Evolutionary conservation across 140 eudicot genomes (phyloP).

Genomic region (Ambrosia hybrid): DNA sequence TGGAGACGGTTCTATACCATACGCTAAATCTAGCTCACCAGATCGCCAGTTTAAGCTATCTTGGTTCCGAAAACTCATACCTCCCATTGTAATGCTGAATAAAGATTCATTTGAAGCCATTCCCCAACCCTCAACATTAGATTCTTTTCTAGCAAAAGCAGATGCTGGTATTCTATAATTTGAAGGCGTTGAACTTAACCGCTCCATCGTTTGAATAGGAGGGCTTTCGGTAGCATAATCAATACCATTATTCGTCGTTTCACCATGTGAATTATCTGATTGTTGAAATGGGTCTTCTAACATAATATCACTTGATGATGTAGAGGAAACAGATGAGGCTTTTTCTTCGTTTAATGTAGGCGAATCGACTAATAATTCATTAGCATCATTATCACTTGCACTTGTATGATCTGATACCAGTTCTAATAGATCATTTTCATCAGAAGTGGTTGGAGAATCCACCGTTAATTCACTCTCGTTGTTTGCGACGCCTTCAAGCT

Average conservation of each 20-base stretch:
- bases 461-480: constrained; percentile 12
- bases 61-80: constrained; percentile 55
- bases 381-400: constrained; percentile 18
- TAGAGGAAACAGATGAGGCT: constrained; percentile 33
- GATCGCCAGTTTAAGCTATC: constrained; percentile 39
- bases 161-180: constrained; percentile 57
- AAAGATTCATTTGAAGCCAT: constrained; percentile 64
- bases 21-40: constrained; percentile 39
- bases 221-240: constrained; percentile 41
- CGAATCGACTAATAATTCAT: constrained; percentile 13
- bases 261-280: constrained; percentile 24
- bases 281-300: constrained; percentile 29
- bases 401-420: constrained; percentile 19
- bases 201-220: constrained; percentile 55
- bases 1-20: constrained; percentile 37
- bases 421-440: constrained; percentile 20
- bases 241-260: constrained; percentile 6
- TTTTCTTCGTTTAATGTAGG: constrained; percentile 21
- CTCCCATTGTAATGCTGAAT: constrained; percentile 62
- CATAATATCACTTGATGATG: constrained; percentile 41
- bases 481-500: constrained; percentile 16
- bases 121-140: constrained; percentile 56
- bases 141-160: constrained; percentile 48
- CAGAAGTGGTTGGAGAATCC: constrained; percentile 29
- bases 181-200: constrained; percentile 2